Conservation (phyloP, 176 grass and related monocot genomes). For the Poa annua region DNA sequence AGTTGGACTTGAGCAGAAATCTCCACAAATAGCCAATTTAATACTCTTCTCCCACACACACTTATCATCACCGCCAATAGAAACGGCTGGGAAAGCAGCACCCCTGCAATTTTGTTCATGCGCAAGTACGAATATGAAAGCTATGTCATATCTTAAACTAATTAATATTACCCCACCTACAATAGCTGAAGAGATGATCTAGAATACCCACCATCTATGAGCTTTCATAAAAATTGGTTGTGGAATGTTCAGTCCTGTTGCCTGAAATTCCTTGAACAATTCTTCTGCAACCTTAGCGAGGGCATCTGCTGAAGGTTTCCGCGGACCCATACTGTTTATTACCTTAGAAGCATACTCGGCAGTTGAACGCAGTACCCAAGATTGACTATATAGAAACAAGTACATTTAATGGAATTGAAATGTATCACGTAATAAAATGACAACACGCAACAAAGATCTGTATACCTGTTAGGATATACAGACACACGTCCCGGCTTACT, state of each 20-base stretch:
- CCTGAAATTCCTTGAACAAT: conserved; percentile 80
- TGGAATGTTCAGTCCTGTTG: conserved; percentile 65
- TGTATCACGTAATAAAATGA: not conserved
- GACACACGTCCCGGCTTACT: conserved; percentile 68
- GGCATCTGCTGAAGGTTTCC: conserved; percentile 78
- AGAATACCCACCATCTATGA: conserved; percentile 86
- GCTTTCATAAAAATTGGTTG: conserved; percentile 87
- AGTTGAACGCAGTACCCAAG: conserved; percentile 89
- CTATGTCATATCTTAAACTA: not conserved
- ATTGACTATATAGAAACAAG: conserved; percentile 62
- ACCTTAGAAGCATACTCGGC: conserved; percentile 73
- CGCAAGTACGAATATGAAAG: conserved; percentile 8
- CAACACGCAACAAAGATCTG: not conserved
- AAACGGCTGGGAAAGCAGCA: conserved; percentile 65
- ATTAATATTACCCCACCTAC: conserved; percentile 23
- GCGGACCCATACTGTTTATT: conserved; percentile 59
- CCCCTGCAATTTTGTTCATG: conserved; percentile 57
- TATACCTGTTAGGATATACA: conserved; percentile 61
- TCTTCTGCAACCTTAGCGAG: conserved; percentile 82
- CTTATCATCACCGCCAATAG: conserved; percentile 69
- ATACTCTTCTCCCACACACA: conserved; percentile 77
- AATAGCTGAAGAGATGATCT: conserved; percentile 1
- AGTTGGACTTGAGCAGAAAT: conserved; percentile 78
- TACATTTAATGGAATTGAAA: conserved; percentile 8
- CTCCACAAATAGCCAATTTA: conserved; percentile 82